A percentile compares a stretch with the other conserved stretches of the same genome.
phyloP scores from a whole-genome alignment of 129 eudicot genomes.

The Tagetes erecta region DNA sequence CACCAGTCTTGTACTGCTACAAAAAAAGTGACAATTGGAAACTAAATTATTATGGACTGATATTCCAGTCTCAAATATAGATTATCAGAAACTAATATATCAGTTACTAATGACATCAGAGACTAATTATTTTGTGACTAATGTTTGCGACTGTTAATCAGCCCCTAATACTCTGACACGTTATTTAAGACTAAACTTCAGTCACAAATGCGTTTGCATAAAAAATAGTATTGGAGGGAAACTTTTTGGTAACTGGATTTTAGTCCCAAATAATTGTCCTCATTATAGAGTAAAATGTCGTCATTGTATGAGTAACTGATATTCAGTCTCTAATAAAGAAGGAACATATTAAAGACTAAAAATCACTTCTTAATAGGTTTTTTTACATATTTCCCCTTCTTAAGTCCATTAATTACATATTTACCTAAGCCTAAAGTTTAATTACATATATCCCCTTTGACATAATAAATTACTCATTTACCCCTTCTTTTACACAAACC shows the following conservation, averaged over 20 bases:
- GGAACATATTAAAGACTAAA: background rate
- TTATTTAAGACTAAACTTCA: background rate
- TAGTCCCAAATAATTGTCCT: background rate
- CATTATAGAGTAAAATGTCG: background rate
- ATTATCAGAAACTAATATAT: background rate
- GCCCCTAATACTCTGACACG: background rate
- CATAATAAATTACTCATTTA: no score
- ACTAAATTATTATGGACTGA: background rate
- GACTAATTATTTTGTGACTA: background rate
- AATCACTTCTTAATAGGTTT: no score
- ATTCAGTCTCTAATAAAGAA: no score
- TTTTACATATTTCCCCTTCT: no score
- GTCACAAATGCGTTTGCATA: background rate
- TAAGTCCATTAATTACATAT: no score
- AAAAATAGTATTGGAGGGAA: background rate
- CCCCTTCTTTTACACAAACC: no score
- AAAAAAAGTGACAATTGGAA: background rate
- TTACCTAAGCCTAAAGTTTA: no score
- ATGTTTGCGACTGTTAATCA: background rate
- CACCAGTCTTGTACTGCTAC: background rate
- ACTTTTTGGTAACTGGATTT: background rate
- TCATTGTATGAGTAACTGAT: background rate
- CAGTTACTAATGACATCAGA: no score
- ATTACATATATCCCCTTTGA: no score
- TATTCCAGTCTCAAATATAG: background rate